Base-by-base conservation (phyloP, 192 early-diverging fungal species). In the Coemansia sp. region DNA sequence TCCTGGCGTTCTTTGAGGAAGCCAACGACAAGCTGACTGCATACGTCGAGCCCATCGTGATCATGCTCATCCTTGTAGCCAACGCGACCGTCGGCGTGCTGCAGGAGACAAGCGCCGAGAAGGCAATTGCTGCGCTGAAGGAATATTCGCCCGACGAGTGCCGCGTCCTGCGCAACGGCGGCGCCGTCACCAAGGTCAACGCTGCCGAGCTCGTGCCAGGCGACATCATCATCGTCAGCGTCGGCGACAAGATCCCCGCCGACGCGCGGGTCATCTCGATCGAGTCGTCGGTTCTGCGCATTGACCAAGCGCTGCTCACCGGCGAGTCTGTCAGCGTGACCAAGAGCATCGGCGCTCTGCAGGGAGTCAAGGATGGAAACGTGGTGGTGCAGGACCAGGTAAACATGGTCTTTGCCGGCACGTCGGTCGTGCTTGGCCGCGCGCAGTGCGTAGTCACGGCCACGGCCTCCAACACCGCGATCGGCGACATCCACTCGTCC, bases 401-500 rank as follows among this genome's bases (percentile, higher is more conserved):
- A 51, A 99, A 99, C 79, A 94, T 97, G 79, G 69, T 99, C 39
- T 98, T 99, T 75, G 92, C 92, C 6, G 97, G 95, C 20, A 98
- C 95, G 5, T 86, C 93, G n/a, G 85, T 93, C 32, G 93, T 90
- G 23, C 72, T 93, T 26, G 97, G 95, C 25, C 95, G 94, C 46
- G 92, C 85, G 29, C 66, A 71, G 38, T 93, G 88, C 42, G 83
- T 99, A 26, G 94, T 97, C 35, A 90, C 89, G 23, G 67, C 80
- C 23, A 98, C 93, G 0, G 95, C 94, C n/a, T 46, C 87, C 17
- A 56, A 67, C 1, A 97, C 97, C 20, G 95, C 90, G 5, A 97
- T 99, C 37, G 97, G 97, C 54, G 87, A 84, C 23, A 98, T 98
- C 59, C 93, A 96, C 67, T 72, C 73, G 54, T 89, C 86, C 28